phyloP scores from a whole-genome alignment of 164 flowering plant species.

The Nymphaea thermarum region DNA sequence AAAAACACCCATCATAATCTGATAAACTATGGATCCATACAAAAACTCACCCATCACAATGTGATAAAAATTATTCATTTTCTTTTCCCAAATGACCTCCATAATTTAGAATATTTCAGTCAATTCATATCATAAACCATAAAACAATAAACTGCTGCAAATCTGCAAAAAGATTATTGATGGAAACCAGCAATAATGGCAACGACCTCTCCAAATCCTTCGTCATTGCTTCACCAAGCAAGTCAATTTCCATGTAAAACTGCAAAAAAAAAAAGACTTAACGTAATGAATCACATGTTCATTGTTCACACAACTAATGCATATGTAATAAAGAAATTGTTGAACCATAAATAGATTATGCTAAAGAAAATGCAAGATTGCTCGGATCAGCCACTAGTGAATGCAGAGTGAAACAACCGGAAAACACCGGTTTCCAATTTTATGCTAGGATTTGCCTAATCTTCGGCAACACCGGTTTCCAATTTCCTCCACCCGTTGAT shows the following conservation, averaged over 20 bases:
- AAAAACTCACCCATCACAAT: too few species aligned
- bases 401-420: background rate
- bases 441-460: constrained; percentile 48
- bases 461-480: constrained; percentile 24
- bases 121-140: background rate
- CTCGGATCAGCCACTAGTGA: background rate
- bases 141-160: constrained; percentile 49
- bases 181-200: constrained; percentile 37
- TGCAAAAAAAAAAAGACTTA: constrained; percentile 9
- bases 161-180: constrained; percentile 51
- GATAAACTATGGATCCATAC: background rate
- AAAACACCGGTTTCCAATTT: too few species aligned
- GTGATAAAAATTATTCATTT: too few species aligned
- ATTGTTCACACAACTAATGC: background rate
- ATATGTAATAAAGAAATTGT: too few species aligned
- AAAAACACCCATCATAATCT: too few species aligned
- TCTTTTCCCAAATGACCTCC: too few species aligned
- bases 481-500: background rate
- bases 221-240: constrained; percentile 41
- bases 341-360: too few species aligned
- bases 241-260: constrained; percentile 72
- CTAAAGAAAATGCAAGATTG: too few species aligned
- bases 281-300: background rate
- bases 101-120: background rate
- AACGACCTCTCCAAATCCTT: constrained; percentile 55